Evolutionary conservation across 371 early-diverging fungal species (phyloP).

Genomic region (Mortierella sp.): DNA sequence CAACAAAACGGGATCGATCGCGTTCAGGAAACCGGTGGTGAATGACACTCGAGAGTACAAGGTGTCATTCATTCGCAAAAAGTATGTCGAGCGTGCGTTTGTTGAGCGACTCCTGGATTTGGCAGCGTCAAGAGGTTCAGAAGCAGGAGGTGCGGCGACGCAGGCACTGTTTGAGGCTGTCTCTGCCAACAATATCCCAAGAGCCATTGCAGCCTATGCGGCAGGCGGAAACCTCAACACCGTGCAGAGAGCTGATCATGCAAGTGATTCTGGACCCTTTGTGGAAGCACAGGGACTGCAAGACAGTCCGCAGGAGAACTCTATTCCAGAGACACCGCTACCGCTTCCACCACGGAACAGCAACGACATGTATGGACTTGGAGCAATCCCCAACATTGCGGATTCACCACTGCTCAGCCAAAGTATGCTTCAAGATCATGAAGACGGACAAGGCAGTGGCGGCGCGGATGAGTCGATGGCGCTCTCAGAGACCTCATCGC

Average conservation of each 20-base stretch:
- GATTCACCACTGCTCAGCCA: conserved; percentile 15
- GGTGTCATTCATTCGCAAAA: conserved; percentile 61
- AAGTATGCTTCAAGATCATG: neutral
- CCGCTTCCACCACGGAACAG: conserved; percentile 3
- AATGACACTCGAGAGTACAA: conserved; percentile 58
- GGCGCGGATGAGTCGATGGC: neutral
- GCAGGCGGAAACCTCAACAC: conserved; percentile 54
- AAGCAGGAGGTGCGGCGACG: conserved; percentile 18
- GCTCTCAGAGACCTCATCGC: conserved; percentile 13
- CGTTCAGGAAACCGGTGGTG: conserved; percentile 34
- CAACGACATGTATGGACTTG: conserved; percentile 10
- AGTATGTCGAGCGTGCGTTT: conserved; percentile 63
- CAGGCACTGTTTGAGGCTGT: conserved; percentile 43
- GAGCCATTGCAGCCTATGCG: conserved; percentile 42
- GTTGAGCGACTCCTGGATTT: conserved; percentile 50
- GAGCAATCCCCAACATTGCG: neutral
- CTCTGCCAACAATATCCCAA: conserved; percentile 30
- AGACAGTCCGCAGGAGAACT: neutral
- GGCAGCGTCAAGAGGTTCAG: neutral
- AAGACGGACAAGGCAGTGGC: neutral
- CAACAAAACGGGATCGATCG: neutral
- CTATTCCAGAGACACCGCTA: neutral
- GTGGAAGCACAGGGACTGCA: neutral
- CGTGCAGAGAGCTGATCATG: conserved; percentile 28
- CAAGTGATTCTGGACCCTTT: conserved; percentile 11